Conservation (phyloP, 1,139 yeast genomes). For the Wickerhamomyces sp. region DNA sequence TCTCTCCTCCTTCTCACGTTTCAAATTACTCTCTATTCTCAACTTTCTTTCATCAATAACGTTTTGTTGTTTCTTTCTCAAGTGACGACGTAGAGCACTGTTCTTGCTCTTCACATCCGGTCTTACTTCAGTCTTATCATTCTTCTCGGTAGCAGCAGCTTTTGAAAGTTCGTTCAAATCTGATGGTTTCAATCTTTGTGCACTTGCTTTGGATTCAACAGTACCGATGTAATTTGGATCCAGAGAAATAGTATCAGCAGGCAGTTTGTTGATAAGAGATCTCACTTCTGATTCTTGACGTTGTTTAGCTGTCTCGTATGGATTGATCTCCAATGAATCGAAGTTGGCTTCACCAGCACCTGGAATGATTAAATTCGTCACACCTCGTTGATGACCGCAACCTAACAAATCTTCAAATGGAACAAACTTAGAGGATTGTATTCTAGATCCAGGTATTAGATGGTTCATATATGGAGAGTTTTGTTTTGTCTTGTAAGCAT, state of each 20-base stretch:
- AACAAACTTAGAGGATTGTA: constrained; percentile 66
- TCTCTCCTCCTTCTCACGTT: constrained; percentile 70
- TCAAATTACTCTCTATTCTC: constrained; percentile 74
- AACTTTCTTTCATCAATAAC: constrained; percentile 84
- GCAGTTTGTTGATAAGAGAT: constrained; percentile 76
- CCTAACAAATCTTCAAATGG: constrained; percentile 97
- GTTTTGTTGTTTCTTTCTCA: constrained; percentile 81
- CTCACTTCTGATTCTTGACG: constrained; percentile 93
- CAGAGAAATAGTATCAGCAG: constrained; percentile 87
- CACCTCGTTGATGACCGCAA: constrained; percentile 75
- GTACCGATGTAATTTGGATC: constrained; percentile 89
- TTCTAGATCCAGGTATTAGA: constrained; percentile 69
- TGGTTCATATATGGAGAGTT: constrained; percentile 90
- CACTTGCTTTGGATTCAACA: constrained; percentile 66
- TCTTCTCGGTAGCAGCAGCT: constrained; percentile 31
- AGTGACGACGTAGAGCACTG: constrained; percentile 73
- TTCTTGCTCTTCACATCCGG: constrained; percentile 75
- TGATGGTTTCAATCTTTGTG: constrained; percentile 58
- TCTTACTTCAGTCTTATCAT: constrained; percentile 40
- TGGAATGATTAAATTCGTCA: constrained; percentile 79
- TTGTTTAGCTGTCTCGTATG: constrained; percentile 86
- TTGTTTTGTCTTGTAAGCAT: constrained; percentile 46
- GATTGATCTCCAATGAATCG: constrained; percentile 91
- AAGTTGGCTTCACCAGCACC: constrained; percentile 98
- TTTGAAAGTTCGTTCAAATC: constrained; percentile 44